phyloP scores from a whole-genome alignment of 768 basidiomycete species.

The Suillus tomentosus region DNA sequence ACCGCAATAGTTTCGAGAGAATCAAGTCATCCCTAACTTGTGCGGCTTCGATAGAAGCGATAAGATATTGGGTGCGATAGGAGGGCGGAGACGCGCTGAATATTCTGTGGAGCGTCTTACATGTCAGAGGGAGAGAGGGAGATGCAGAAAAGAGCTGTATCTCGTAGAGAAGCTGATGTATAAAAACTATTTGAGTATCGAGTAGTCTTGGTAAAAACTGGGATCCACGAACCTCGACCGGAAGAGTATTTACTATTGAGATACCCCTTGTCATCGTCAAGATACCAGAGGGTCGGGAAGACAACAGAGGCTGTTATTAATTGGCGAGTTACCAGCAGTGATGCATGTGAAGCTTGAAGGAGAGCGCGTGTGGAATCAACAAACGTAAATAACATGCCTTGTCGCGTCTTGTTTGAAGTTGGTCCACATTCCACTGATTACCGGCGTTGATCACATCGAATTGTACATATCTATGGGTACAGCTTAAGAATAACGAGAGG shows the following conservation, averaged over 20 bases:
- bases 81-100: constrained; percentile 58
- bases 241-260: constrained; percentile 29
- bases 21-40: constrained; percentile 21
- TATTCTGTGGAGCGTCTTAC: constrained; percentile 50
- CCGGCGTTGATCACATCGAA: too few species aligned
- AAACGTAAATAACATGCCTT: constrained; percentile 20
- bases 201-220: background rate
- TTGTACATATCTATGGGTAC: too few species aligned
- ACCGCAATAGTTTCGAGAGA: constrained; percentile 51
- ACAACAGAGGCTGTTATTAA: background rate
- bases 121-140: constrained; percentile 59
- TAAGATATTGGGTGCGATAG: constrained; percentile 69
- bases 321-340: too few species aligned
- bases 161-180: constrained; percentile 71
- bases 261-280: background rate
- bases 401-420: constrained; percentile 18
- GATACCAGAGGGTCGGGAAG: background rate
- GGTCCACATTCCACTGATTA: too few species aligned
- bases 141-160: constrained; percentile 75
- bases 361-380: constrained; percentile 11
- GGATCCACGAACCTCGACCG: constrained; percentile 35
- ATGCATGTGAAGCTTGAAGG: too few species aligned
- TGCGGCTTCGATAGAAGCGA: constrained; percentile 32
- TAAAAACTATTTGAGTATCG: background rate
- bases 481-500: too few species aligned